Percentiles rank a stretch among this genome's conserved stretches.
phyloP scores from a whole-genome alignment of 495 filamentous ascomycete genomes.

The Usnea hakonensis region DNA sequence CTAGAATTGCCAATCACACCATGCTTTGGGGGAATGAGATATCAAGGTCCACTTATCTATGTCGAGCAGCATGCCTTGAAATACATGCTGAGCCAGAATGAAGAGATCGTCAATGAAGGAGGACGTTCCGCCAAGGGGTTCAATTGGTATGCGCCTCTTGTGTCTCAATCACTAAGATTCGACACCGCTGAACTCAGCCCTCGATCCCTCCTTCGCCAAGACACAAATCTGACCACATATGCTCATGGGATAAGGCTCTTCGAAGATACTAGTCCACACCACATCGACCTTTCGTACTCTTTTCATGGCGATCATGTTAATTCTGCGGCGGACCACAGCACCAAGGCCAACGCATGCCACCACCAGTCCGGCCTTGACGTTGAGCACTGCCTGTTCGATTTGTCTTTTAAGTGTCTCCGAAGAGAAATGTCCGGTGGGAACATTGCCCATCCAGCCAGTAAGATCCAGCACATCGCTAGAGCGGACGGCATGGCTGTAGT shows the following conservation, averaged over 20 bases:
- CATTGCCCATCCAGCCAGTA: not conserved
- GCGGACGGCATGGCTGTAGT: not conserved
- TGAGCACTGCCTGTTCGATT: not conserved
- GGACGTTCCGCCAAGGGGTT: not conserved
- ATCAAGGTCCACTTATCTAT: not conserved
- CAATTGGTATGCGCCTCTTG: too few species aligned
- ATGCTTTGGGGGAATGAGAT: too few species aligned
- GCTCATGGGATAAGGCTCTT: not conserved
- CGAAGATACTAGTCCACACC: not conserved
- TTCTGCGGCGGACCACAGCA: not conserved
- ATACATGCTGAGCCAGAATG: not conserved
- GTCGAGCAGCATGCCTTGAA: not conserved
- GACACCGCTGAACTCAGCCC: not conserved
- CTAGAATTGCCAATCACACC: too few species aligned
- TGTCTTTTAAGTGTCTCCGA: not conserved
- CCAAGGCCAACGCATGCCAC: not conserved
- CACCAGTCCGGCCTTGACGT: not conserved
- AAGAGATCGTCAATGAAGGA: not conserved
- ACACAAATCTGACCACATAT: not conserved
- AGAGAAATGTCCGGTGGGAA: not conserved
- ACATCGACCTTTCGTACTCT: not conserved
- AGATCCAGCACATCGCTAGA: not conserved
- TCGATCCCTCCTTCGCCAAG: not conserved
- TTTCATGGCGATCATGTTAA: not conserved
- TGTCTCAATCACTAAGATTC: not conserved